Evolutionary conservation across 345 rosid species (phyloP), one percentile per base, ranked within the genome.

Genomic region (Linum lewisii): DNA sequence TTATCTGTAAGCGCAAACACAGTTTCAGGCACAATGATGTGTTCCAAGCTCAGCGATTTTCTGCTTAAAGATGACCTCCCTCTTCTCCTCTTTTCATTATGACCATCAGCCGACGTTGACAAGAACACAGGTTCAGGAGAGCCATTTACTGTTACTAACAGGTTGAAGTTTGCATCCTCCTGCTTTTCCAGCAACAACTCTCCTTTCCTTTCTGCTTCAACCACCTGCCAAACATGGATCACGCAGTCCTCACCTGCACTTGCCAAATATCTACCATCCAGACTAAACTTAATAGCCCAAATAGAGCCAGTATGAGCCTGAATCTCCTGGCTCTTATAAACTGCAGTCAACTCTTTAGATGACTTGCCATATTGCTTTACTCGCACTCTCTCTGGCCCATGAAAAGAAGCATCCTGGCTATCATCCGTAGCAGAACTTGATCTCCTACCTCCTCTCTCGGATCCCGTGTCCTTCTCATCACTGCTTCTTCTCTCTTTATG

Each of bases 381-480:
- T 81, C 82, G 82, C 64, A 93, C 91, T 75, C 86, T 78, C 71
- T 93, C 97, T 0, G 85, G 91, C 20, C 89, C 97, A 54, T 87
- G 95, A 73, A 86, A 86, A 1, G 89, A 83, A 42, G 75, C 79
- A 61, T 93, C 97, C 64, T 85, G 99, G 66, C 94, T 82, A 64
- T 93, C 99, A 80, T 89, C 99, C 0, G 99, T 89, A 25, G 90
- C 97, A 13, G 99, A 89, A 72, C 97, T 89, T 0, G 89, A 93
- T 77, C 99, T 81, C 69, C 88, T 71, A 54, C 97, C 95, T 50
- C 95, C 95, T 78, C 78, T 85, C 66, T 86, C 99, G 0, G 99
- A 93, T 1, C 88, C 77, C 2, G 95, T 83, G 65, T 93, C 97
- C 70, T 77, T 81, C 71, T 93, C 99, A 58, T 93, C 99, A 14